Percentiles rank a stretch among this genome's conserved stretches.
Conservation (phyloP, 2,329 filamentous ascomycete species). For the Sclerotinia subarctica region DNA sequence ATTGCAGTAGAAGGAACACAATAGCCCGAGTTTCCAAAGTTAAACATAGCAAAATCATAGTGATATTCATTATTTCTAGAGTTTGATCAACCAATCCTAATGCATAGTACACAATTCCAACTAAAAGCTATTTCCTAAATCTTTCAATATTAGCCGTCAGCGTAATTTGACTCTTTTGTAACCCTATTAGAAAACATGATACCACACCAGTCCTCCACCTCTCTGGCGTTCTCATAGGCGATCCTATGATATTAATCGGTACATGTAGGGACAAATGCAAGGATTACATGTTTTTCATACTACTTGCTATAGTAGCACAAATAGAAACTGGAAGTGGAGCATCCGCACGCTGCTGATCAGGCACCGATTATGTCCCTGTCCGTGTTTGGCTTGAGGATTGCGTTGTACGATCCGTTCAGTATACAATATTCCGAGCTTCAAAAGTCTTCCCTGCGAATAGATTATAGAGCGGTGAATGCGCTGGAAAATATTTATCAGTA, state of each 20-base stretch:
- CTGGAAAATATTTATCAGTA: background rate
- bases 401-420: background rate
- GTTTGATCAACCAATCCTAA: background rate
- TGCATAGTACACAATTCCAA: background rate
- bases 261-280: background rate
- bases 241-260: background rate
- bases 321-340: background rate
- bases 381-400: background rate
- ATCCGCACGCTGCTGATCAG: too few relatives aligned
- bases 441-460: background rate
- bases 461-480: background rate
- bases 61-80: background rate
- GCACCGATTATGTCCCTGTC: background rate
- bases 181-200: background rate
- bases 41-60: background rate
- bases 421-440: background rate
- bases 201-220: background rate
- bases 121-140: background rate
- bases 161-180: background rate
- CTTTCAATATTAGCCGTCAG: background rate
- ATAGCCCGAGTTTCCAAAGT: background rate
- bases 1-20: background rate
- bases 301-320: background rate
- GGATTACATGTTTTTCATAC: background rate
- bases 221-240: background rate